Evolutionary conservation across 2,329 filamentous ascomycete species (phyloP).

Genomic region (Rosellinia necatrix): DNA sequence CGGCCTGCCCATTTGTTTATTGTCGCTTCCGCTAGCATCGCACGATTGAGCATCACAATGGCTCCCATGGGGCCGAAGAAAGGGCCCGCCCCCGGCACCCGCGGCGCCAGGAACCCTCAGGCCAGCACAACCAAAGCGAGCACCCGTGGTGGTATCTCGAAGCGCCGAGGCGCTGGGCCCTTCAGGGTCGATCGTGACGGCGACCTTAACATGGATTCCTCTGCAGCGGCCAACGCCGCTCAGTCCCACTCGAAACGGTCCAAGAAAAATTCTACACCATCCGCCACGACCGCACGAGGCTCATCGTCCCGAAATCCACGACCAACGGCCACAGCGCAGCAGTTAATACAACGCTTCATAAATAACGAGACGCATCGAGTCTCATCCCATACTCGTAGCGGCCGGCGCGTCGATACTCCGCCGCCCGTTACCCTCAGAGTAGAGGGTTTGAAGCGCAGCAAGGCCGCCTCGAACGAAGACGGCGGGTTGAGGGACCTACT

Average conservation of each 20-base stretch:
- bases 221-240: slow-evolving; percentile 42
- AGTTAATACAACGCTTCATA: slow-evolving; percentile 51
- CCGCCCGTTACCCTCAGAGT: slow-evolving; percentile 53
- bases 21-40: not conserved
- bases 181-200: slow-evolving; percentile 58
- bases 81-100: slow-evolving; percentile 25
- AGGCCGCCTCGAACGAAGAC: slow-evolving; percentile 67
- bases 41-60: slow-evolving; percentile 26
- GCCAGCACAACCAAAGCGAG: slow-evolving; percentile 28
- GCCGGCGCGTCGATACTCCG: slow-evolving; percentile 26
- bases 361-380: slow-evolving; percentile 45
- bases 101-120: slow-evolving; percentile 30
- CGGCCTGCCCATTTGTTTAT: not conserved
- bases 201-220: slow-evolving; percentile 62
- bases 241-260: slow-evolving; percentile 35
- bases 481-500: slow-evolving; percentile 69
- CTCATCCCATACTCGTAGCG: slow-evolving; percentile 34
- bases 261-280: slow-evolving; percentile 27
- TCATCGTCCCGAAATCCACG: slow-evolving; percentile 34
- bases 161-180: slow-evolving; percentile 48
- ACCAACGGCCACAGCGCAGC: slow-evolving; percentile 43
- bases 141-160: slow-evolving; percentile 55
- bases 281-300: slow-evolving; percentile 24
- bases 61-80: slow-evolving; percentile 33
- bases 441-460: slow-evolving; percentile 69